Percentiles rank a stretch among this genome's conserved stretches.
phyloP scores from a whole-genome alignment of 2,329 filamentous ascomycete species.

The Trichoderma oligosporum region DNA sequence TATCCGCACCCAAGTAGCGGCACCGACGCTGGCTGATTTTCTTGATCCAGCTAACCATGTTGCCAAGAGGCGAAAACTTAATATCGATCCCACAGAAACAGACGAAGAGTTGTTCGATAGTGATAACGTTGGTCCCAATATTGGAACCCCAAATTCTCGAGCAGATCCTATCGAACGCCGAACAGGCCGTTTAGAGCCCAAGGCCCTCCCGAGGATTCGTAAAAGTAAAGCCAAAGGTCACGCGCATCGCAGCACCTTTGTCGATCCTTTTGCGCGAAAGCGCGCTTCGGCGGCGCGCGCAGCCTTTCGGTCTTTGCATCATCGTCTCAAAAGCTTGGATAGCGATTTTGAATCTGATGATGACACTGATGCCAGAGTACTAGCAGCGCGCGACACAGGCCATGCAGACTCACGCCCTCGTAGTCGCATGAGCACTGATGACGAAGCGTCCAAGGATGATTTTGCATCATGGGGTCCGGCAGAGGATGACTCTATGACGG shows the following conservation, averaged over 20 bases:
- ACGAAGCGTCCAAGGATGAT: constrained; percentile 51
- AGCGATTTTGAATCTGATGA: constrained; percentile 85
- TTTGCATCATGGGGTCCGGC: constrained; percentile 45
- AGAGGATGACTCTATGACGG: constrained; percentile 66
- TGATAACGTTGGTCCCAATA: constrained; percentile 57
- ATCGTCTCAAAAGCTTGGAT: constrained; percentile 59
- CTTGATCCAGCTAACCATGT: constrained; percentile 78
- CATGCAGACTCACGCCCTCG: constrained; percentile 78
- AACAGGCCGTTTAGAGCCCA: constrained; percentile 51
- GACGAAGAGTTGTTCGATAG: constrained; percentile 55
- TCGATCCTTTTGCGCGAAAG: constrained; percentile 62
- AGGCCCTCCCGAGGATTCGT: constrained; percentile 70
- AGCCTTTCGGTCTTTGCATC: constrained; percentile 75
- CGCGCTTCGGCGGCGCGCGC: constrained; percentile 56
- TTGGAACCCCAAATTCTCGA: constrained; percentile 63
- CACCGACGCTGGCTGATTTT: constrained; percentile 73
- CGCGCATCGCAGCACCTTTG: constrained; percentile 58
- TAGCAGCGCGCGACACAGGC: constrained; percentile 71
- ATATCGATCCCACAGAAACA: constrained; percentile 67
- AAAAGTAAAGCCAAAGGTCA: constrained; percentile 58
- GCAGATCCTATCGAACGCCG: constrained; percentile 59
- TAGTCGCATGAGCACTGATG: constrained; percentile 67
- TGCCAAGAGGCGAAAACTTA: constrained; percentile 74
- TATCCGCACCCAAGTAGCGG: constrained; percentile 82
- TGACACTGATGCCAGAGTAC: constrained; percentile 56